These are phyloP conservation scores for Monosporozyma servazzii DNA, from an alignment of 805 yeast genomes.

Conservation along the genomic window DNA sequence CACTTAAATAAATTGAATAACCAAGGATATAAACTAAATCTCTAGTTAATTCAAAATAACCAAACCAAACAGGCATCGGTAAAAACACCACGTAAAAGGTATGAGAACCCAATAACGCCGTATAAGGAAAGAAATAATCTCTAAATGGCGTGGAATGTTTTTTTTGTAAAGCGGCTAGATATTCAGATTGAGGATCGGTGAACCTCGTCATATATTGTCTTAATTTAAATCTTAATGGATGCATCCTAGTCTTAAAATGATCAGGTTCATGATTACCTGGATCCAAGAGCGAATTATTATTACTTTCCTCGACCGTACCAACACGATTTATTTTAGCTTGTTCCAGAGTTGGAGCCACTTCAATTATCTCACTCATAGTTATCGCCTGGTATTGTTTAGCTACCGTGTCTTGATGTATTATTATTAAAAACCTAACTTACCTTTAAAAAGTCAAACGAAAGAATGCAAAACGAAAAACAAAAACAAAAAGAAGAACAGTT, in stretches of 20 bases:
- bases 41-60: conserved; percentile 46
- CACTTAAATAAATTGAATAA: conserved; percentile 55
- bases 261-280: conserved; percentile 66
- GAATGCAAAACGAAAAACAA: too few species aligned
- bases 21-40: conserved; percentile 62
- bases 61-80: conserved; percentile 83
- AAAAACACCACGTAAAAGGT: conserved; percentile 85
- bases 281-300: conserved; percentile 32
- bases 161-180: conserved; percentile 48
- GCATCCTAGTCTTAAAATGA: conserved; percentile 54
- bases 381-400: neutral
- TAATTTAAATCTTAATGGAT: conserved; percentile 44
- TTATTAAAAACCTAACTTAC: neutral
- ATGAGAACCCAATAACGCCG: conserved; percentile 88
- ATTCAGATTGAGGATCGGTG: conserved; percentile 57
- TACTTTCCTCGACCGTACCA: too few species aligned
- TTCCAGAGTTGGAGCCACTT: neutral
- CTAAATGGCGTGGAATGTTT: conserved; percentile 39
- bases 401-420: neutral
- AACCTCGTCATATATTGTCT: conserved; percentile 48
- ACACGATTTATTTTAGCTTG: neutral
- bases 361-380: conserved; percentile 1
- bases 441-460: neutral
- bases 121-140: conserved; percentile 75
- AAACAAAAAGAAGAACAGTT: too few species aligned